These are phyloP conservation scores for Nakazawaea populi DNA, from an alignment of 805 yeast genomes.

Conservation along the genomic window DNA sequence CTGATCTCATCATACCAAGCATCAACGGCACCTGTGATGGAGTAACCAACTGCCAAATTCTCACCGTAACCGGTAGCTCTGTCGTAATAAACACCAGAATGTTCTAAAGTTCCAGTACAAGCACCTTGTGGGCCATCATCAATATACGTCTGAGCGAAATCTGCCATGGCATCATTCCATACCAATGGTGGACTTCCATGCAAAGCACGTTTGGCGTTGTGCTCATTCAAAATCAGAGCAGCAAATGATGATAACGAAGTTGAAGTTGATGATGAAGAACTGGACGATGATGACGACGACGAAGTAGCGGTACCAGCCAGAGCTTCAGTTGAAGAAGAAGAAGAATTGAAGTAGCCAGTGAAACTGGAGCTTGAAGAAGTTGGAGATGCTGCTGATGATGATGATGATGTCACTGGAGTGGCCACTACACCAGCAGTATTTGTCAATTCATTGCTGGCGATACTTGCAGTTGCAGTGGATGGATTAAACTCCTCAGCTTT, in stretches of 20 bases:
- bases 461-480: neutral
- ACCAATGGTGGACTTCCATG: constrained; percentile 39
- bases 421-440: too few species aligned
- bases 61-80: constrained; percentile 62
- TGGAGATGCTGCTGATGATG: constrained; percentile 8
- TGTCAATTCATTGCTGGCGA: neutral
- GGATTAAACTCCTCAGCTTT: neutral
- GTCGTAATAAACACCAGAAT: constrained; percentile 36
- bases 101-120: constrained; percentile 49
- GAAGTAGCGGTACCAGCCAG: constrained; percentile 13
- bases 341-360: constrained; percentile 1
- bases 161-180: constrained; percentile 42
- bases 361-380: constrained; percentile 1
- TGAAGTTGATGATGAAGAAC: constrained; percentile 13
- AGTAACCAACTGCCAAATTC: constrained; percentile 66
- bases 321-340: constrained; percentile 10
- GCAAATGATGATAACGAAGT: constrained; percentile 18
- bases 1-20: constrained; percentile 70
- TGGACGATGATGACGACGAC: constrained; percentile 3
- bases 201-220: constrained; percentile 42
- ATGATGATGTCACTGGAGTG: too few species aligned
- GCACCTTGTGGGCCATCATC: constrained; percentile 32
- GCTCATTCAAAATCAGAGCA: constrained; percentile 42
- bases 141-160: constrained; percentile 47
- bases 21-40: constrained; percentile 49